Base-by-base conservation (phyloP, 169 alveolate genomes). In the Plasmodium coatneyi region DNA sequence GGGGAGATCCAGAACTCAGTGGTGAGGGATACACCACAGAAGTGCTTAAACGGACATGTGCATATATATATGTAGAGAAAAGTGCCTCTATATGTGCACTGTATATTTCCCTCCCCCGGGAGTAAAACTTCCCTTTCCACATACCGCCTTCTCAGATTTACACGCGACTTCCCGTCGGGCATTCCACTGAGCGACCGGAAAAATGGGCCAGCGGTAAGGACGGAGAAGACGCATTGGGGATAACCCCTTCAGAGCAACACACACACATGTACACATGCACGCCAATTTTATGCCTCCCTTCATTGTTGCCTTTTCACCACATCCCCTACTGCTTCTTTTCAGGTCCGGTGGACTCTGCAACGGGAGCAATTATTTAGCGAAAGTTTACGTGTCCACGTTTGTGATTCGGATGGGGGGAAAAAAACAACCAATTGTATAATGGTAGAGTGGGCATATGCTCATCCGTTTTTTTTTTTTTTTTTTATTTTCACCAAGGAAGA, bases 261-360 rank as follows among this genome's bases (percentile, higher is more conserved):
- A 82, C 56, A 54, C 52, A 82, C 56, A 1, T 82, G 41, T n/a
- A n/a, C 25, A 5, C 34, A 22, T 79, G n/a, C 19, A 2, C 22
- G 9, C 30, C n/a, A 34, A 32, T 74, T 74, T 32, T 74, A 74
- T 74, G 25, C 4, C 34, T 82, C 32, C 30, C 70, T 32, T 30
- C 52, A 82, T 22, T 25, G 28, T n/a, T 60, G 30, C 72, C 78
- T 25, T 80, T 16, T 80, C 14, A 12, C 19, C 70, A 14, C n/a
- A 19, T 9, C 12, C 28, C 60, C n/a, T 49, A 22, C 22, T 25
- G 41, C 16, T 76, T 84, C 70, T n/a, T n/a, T 22, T 22, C 36
- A 86, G 93, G 93, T 22, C 81, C 93, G 14, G 72, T 86, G 28
- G 93, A 86, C 25, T 74, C 93, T 28, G 74, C 60, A n/a, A 83